Evolutionary conservation across 139 green algal species (phyloP), one percentile per base, ranked within the genome.

Genomic region (Desmodesmus armatus): DNA sequence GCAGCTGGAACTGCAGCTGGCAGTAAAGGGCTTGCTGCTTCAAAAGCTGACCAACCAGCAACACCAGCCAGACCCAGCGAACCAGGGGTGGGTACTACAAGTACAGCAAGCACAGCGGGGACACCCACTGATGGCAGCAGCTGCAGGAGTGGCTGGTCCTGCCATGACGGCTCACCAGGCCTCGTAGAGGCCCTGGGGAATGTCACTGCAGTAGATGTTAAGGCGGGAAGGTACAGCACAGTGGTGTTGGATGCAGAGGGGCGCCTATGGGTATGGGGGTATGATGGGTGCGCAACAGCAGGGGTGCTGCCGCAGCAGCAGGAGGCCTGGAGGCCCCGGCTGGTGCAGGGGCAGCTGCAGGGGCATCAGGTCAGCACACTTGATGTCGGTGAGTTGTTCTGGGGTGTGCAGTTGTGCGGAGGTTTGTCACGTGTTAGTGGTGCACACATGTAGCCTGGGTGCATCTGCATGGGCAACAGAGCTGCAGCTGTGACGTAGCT

Each of bases 171-270:
- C 40, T 60, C 27, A 13, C 82, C 85, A 51, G 60, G 44, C 29
- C 78, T 29, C 6, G 71, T 78, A 37, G 13, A 39, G 33, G 35
- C 60, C 25, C 76, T 80, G 33, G 55, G 25, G 5, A 74, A 53
- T 7, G 77, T 70, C n/a, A 47, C 3, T 17, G 85, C 91, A 25
- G 83, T 91, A 25, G 87, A 58, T 5, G 85, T 75, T 23, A 73
- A 85, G 19, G 85, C 91, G 11, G 91, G 90, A 0, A 87, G 91
- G 31, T 94, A 94, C 87, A 88, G 87, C 74, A 91, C 76, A 29
- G 66, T 92, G 72, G 88, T 83, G 21, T 23, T 89, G 39, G 87
- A 90, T 47, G 51, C 44, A 3, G 0, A 62, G 3, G 89, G 91
- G 25, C 66, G 35, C 62, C 71, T 89, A 7, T 91, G 85, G 69